Evolutionary conservation across 805 yeast genomes (phyloP), one percentile per base, ranked within the genome.

Genomic region (Saccharomycopsis babjevae): DNA sequence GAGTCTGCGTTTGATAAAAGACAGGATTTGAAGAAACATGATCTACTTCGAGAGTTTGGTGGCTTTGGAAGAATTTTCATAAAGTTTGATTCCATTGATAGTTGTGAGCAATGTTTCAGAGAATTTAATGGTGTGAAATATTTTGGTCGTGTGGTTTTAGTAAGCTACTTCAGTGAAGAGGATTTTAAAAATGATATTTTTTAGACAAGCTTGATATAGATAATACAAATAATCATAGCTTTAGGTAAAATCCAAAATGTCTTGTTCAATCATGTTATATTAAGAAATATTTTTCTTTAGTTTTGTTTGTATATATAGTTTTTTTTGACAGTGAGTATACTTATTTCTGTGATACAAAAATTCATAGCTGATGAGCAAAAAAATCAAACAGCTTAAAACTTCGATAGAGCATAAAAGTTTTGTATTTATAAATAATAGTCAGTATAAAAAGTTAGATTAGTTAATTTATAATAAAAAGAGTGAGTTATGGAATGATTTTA

Each of bases 31-130:
- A 46, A 46, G n/a, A 46, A 46, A 11, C 25, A 78, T 56, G 56
- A 58, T 34, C 22, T 55, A 28, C 50, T 60, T 32, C 54, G 73
- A 57, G 72, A 73, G 56, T 67, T 73, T 3, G 75, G 76, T 42
- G 89, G 88, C 5, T 77, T 85, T 56, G 97, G 97, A 0, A 85
- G 82, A 64, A 77, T 90, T 0, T 90, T 78, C 70, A 82, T 88
- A 25, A 83, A 85, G 70, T 91, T 87, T 71, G 77, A 76, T 0
- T 74, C 75, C 13, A 71, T 76, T 1, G 79, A 79, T 1, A 72
- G 73, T 1, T 85, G 96, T 1, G 69, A 73, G 5, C 70, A 71
- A 8, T 96, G 94, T 0, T 74, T 83, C 71, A 62, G 71, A 10
- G 79, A 76, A 10, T 66, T 89, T 18, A 83, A 86, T 8, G 96